Conservation (phyloP, 2,329 filamentous ascomycete species). For the Ophiostoma himal-ulmi region DNA sequence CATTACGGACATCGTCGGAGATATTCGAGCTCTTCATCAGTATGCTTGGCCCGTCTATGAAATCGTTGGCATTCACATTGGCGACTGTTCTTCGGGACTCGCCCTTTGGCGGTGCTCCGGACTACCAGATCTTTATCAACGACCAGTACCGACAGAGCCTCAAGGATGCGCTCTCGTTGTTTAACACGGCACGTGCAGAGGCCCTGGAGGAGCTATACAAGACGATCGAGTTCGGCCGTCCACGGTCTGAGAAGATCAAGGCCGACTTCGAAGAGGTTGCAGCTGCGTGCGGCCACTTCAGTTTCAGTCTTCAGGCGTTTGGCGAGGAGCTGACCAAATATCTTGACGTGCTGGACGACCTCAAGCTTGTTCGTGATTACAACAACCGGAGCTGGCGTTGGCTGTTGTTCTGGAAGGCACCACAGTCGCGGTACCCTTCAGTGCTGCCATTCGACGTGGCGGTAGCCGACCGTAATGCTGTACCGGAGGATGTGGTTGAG, state of each 20-base stretch:
- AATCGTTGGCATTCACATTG: constrained; percentile 86
- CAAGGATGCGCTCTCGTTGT: constrained; percentile 71
- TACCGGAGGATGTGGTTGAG: neutral
- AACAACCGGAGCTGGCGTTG: constrained; percentile 70
- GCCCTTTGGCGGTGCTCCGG: constrained; percentile 65
- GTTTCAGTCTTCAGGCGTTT: constrained; percentile 83
- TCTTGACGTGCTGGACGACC: constrained; percentile 74
- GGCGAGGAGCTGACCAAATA: constrained; percentile 83
- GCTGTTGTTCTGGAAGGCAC: constrained; percentile 66
- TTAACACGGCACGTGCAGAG: constrained; percentile 66
- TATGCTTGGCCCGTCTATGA: constrained; percentile 88
- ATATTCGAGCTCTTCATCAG: constrained; percentile 90
- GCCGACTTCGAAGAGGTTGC: constrained; percentile 96
- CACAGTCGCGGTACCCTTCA: constrained; percentile 24
- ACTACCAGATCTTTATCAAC: constrained; percentile 67
- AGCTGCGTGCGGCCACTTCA: constrained; percentile 95
- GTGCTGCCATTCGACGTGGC: constrained; percentile 33
- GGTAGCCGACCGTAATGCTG: neutral
- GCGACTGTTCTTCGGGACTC: constrained; percentile 83
- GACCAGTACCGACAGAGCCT: constrained; percentile 76
- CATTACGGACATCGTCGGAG: constrained; percentile 61
- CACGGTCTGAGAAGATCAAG: constrained; percentile 66
- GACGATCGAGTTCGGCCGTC: constrained; percentile 64
- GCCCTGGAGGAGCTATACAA: constrained; percentile 76
- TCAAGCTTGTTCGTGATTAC: constrained; percentile 65